Base-by-base conservation (phyloP, 225 moss, liverwort and hornwort species). In the Sphagnum tenellum region DNA sequence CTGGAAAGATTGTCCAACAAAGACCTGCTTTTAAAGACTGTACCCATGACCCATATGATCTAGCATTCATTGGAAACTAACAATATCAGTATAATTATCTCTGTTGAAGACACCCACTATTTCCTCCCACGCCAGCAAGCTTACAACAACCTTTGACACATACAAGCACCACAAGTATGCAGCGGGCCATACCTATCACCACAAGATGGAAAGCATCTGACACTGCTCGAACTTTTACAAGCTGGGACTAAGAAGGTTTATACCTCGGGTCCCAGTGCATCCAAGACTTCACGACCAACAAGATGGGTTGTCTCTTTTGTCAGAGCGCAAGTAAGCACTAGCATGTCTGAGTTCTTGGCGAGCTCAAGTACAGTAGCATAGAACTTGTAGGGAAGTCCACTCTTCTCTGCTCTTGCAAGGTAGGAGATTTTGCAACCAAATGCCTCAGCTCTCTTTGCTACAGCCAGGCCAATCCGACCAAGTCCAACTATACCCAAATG, bases 261-360 rank as follows among this genome's bases (percentile, higher is more conserved):
- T 48, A 83, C 82, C 82, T 83, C 82, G 9, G 90, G 88, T 60
- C 90, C 91, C 71, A 91, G 72, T 44, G 94, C 94, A 74, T 91
- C 89, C 62, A 94, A 69, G 12, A 91, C 87, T 72, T 89, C 77
- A n/a, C 87, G 78, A 45, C 82, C 81, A 52, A 89, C 74, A 57
- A 94, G 77, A 53, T 81, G 84, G 54, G 70, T 61, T 4, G 94
- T 91, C 9, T 60, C 84, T 60, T 86, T 83, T 8, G 84, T 84
- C 52, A 74, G 60, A 62, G 84, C 52, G 70, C 91, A 91, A 49
- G 87, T 82, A 54, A 67, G 71, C 44, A 91, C 75, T 12, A 94
- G 82, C 78, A 91, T 79, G 54, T 81, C 80, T 9, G 81, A 84
- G 65, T 89, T 69, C 55, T 69, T 78, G 64, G 94, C 91, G 13